Percentiles rank a stretch among this genome's conserved stretches.
Conservation (phyloP, 306 rosid genomes). For the Quercus variabilis region DNA sequence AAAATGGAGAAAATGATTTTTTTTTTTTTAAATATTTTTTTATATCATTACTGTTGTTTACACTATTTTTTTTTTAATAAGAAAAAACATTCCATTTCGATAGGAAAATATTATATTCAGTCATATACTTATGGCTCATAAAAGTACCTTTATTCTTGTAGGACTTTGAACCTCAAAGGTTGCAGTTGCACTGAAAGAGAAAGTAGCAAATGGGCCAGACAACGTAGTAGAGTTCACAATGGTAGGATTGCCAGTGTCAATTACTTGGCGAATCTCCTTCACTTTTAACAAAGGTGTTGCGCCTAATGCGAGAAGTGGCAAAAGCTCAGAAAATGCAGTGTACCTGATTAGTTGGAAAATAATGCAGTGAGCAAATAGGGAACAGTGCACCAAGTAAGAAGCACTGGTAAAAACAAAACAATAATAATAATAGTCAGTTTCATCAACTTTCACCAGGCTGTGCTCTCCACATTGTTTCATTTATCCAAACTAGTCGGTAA, state of each 20-base stretch:
- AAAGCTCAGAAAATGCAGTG: constrained; percentile 86
- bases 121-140: constrained; percentile 1
- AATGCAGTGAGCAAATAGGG: constrained; percentile 14
- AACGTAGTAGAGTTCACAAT: constrained; percentile 62
- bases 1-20: neutral
- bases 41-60: neutral
- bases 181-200: constrained; percentile 84
- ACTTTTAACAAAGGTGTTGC: constrained; percentile 74
- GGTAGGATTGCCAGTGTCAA: constrained; percentile 50
- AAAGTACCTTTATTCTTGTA: constrained; percentile 80
- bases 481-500: neutral
- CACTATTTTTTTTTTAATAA: neutral
- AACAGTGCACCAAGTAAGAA: neutral
- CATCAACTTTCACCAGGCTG: constrained; percentile 3
- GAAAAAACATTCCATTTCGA: neutral
- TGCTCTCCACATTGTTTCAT: constrained; percentile 1
- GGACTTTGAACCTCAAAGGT: constrained; percentile 88
- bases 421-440: neutral
- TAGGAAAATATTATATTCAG: neutral
- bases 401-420: neutral
- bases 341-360: constrained; percentile 47
- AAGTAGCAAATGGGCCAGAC: constrained; percentile 64
- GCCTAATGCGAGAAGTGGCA: constrained; percentile 87
- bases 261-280: constrained; percentile 66
- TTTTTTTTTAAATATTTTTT: neutral